These are phyloP conservation scores for Gardenia jasminoides DNA, from an alignment of 257 asterid genomes.

Conservation along the genomic window DNA sequence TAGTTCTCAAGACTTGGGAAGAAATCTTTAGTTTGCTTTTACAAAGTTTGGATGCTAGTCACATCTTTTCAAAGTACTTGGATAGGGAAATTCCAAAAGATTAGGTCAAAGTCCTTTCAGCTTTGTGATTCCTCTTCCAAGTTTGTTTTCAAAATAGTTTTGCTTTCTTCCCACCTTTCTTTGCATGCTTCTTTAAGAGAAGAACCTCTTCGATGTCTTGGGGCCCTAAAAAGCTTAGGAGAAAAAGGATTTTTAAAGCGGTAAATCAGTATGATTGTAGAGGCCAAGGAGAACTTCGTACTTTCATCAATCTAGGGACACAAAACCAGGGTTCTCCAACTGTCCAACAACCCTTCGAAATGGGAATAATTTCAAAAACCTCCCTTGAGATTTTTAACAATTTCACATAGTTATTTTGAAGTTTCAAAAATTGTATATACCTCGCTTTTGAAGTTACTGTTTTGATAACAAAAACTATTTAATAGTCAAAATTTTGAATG, in stretches of 20 bases:
- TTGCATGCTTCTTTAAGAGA: conserved; percentile 27
- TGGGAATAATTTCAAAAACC: no score
- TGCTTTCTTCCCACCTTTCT: conserved; percentile 17
- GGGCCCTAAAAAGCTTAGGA: conserved; percentile 20
- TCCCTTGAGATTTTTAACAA: no score
- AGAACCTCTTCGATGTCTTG: conserved; percentile 21
- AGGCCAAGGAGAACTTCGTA: conserved; percentile 23
- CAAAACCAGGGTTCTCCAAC: background rate
- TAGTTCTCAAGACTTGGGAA: conserved; percentile 21
- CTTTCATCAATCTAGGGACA: conserved; percentile 19
- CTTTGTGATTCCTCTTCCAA: conserved; percentile 25
- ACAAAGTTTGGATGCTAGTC: conserved; percentile 35
- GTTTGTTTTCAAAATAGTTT: background rate
- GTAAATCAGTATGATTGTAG: conserved; percentile 8
- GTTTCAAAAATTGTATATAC: no score
- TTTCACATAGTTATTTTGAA: no score
- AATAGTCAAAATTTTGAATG: no score
- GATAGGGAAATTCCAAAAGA: conserved; percentile 19
- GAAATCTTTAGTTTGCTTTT: conserved; percentile 23
- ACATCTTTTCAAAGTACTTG: conserved; percentile 22
- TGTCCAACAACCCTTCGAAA: background rate
- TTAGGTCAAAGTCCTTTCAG: conserved; percentile 23
- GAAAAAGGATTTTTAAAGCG: background rate
- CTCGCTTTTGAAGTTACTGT: no score
- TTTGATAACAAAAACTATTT: no score